Evolutionary conservation across 176 grass and related monocot species (phyloP), one percentile per base, ranked within the genome.

Genomic region (Guadua angustifolia): DNA sequence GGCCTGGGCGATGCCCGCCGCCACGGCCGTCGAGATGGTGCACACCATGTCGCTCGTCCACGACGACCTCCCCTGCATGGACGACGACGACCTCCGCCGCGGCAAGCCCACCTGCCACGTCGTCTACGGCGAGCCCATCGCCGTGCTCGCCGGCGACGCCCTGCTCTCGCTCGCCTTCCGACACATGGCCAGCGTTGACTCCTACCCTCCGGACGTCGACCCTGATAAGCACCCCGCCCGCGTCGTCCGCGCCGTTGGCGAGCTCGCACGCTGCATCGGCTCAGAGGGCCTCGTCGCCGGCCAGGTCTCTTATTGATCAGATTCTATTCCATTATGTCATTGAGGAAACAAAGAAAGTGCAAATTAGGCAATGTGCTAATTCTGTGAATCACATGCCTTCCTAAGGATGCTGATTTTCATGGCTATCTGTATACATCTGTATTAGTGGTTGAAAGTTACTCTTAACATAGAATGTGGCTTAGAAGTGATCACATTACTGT

Each of bases 41-140:
- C 91, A 97, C 78, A 97, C 91, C 61, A 97, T 97, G 94, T 97
- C 94, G 13, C 85, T 97, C 74, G 90, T 97, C 74, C 89, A 97
- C 63, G 91, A 94, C 70, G 91, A 97, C 80, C 70, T 97, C 5
- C 94, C 94, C 9, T 94, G 94, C 91, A 94, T 97, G 91, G 94
- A 97, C 66, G 83, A 97, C 76, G 94, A 97, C 62, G 85, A 94
- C 82, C 89, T 97, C 21, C 86, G 87, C 7, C 89, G 91, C 38
- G 94, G 94, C 49, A 86, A 94, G 87, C 74, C 78, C 73, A 90
- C 94, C 65, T 91, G 91, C 84, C 91, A 97, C 87, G 80, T 83
- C 61, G 84, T 89, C 11, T 97, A 66, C 70, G 87, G 90, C 67
- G 94, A 97, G 88, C 82, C 91, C 77, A 91, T 93, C 59, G 91